These are phyloP conservation scores for Ramularia collo-cygni DNA, from an alignment of 2,329 filamentous ascomycete species.

Conservation along the genomic window DNA sequence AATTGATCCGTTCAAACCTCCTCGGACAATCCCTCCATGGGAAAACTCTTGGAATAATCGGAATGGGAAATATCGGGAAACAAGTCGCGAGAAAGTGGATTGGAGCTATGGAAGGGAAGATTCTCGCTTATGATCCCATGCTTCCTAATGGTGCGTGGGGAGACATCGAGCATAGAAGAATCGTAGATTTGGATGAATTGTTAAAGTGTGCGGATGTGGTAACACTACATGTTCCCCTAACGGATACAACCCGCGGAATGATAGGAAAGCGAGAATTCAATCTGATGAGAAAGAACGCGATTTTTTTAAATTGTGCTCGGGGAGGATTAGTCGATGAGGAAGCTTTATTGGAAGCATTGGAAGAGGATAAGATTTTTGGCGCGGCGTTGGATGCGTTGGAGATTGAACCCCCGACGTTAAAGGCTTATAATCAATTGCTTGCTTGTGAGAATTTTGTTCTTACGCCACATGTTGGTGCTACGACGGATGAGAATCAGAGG, in stretches of 20 bases:
- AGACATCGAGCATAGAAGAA: conserved; percentile 22
- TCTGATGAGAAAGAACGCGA: conserved; percentile 26
- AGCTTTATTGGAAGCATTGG: conserved; percentile 24
- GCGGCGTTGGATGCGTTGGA: conserved; percentile 29
- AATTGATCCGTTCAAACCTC: conserved; percentile 23
- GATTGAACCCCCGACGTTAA: conserved; percentile 26
- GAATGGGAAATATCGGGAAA: conserved; percentile 34
- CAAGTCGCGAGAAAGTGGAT: conserved; percentile 32
- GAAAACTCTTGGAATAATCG: conserved; percentile 34
- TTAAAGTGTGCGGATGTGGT: conserved; percentile 31
- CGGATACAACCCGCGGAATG: conserved; percentile 24
- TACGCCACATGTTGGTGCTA: conserved; percentile 43
- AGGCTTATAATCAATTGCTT: conserved; percentile 21
- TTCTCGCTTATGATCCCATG: conserved; percentile 34
- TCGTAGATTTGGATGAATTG: conserved; percentile 26
- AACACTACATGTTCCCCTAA: conserved; percentile 31
- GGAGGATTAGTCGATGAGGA: conserved; percentile 31
- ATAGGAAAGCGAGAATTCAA: conserved; percentile 25
- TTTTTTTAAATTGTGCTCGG: conserved; percentile 30
- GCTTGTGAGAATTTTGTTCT: conserved; percentile 29
- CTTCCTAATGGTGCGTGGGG: conserved; percentile 21
- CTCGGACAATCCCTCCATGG: conserved; percentile 26
- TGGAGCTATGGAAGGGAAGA: conserved; percentile 24
- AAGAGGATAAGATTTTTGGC: conserved; percentile 24
- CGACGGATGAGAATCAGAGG: conserved; percentile 36